Evolutionary conservation across 495 filamentous ascomycete species (phyloP).

Genomic region (Lepraria neglecta): DNA sequence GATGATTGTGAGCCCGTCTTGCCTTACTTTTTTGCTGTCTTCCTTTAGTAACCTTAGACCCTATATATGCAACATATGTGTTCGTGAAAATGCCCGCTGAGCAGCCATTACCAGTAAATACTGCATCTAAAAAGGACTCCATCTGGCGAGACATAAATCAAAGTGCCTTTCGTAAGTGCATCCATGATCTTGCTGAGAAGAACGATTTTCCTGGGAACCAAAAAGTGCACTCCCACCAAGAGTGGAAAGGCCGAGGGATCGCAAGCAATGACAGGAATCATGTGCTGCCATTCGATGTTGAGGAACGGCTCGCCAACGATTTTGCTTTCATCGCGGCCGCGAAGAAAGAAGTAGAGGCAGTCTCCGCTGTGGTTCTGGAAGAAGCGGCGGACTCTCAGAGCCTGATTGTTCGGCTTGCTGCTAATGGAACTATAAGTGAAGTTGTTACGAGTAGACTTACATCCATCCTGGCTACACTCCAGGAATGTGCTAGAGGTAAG

Average conservation of each 20-base stretch:
- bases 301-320: slow-evolving; percentile 20
- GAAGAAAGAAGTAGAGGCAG: background rate
- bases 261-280: background rate
- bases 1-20: too few relatives aligned
- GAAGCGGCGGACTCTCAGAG: slow-evolving; percentile 2
- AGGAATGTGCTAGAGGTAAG: slow-evolving; percentile 7
- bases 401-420: slow-evolving; percentile 18
- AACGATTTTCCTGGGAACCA: slow-evolving; percentile 14
- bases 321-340: slow-evolving; percentile 22
- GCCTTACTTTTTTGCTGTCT: too few relatives aligned
- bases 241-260: slow-evolving; percentile 7
- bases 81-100: background rate
- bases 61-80: background rate
- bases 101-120: slow-evolving; percentile 14
- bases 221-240: slow-evolving; percentile 13
- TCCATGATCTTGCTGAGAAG: slow-evolving; percentile 15
- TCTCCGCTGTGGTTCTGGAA: slow-evolving; percentile 22
- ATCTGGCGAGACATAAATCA: slow-evolving; percentile 22
- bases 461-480: too few relatives aligned
- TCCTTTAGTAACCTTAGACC: too few relatives aligned
- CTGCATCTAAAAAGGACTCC: slow-evolving; percentile 15
- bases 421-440: slow-evolving; percentile 10
- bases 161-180: slow-evolving; percentile 20
- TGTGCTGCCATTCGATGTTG: slow-evolving; percentile 21
- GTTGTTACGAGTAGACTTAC: too few relatives aligned